These are phyloP conservation scores for Micromonas pusilla DNA, from an alignment of 139 green algal genomes.

Conservation along the genomic window DNA sequence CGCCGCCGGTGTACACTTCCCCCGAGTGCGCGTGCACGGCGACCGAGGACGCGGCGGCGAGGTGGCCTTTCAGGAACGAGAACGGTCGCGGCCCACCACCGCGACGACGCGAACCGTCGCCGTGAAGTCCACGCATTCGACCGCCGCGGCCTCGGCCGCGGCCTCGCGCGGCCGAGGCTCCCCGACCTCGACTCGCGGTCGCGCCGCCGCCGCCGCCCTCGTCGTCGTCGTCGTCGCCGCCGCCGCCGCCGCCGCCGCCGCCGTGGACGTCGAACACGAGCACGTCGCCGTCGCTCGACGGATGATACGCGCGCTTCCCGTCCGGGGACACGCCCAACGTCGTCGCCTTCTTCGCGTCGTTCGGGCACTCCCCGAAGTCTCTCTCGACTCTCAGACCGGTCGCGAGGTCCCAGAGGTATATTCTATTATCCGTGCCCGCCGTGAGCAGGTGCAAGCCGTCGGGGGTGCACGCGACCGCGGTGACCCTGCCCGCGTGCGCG, in stretches of 20 bases:
- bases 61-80: background rate
- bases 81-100: background rate
- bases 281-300: background rate
- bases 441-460: slow-evolving; percentile 58
- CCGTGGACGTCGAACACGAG: background rate
- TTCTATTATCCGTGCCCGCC: slow-evolving; percentile 54
- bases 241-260: background rate
- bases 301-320: background rate
- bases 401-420: slow-evolving; percentile 65
- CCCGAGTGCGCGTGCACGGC: slow-evolving; percentile 1
- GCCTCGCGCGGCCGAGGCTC: too few relatives aligned
- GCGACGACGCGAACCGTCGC: too few relatives aligned
- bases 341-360: background rate
- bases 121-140: background rate
- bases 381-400: slow-evolving; percentile 35
- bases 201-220: background rate
- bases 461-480: slow-evolving; percentile 43
- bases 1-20: slow-evolving; percentile 63
- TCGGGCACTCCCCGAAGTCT: background rate
- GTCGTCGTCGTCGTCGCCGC: background rate
- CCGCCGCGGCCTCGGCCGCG: background rate
- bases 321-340: background rate
- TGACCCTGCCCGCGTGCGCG: slow-evolving; percentile 1
- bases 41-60: background rate
- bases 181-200: background rate